Evolutionary conservation across 192 early-diverging fungal genomes (phyloP).

Genomic region (Coemansia sp.): DNA sequence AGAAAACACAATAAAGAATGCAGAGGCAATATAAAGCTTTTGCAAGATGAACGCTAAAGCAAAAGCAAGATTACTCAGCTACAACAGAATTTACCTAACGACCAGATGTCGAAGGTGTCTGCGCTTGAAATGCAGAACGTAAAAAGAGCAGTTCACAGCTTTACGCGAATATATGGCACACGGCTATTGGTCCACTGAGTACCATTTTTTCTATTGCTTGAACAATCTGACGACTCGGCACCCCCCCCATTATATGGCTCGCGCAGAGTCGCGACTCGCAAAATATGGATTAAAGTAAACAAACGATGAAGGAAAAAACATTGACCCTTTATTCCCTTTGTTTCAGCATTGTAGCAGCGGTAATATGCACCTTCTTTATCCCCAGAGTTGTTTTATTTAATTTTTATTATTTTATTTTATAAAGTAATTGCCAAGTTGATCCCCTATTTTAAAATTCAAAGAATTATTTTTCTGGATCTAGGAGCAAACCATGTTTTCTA

Average conservation of each 20-base stretch:
- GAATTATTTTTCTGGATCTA: not conserved
- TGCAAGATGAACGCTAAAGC: too few relatives aligned
- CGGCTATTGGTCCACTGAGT: conserved; percentile 9
- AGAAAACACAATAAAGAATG: not conserved
- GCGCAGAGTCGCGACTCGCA: not conserved
- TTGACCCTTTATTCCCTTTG: conserved; percentile 12
- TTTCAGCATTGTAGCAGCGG: not conserved
- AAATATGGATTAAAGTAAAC: not conserved
- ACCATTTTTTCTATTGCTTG: too few relatives aligned
- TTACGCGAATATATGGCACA: conserved; percentile 3
- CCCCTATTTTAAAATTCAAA: not conserved
- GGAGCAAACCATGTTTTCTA: conserved; percentile 4
- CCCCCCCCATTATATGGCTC: too few relatives aligned
- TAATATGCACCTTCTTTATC: not conserved
- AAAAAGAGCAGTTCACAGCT: too few relatives aligned
- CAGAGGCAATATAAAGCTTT: too few relatives aligned
- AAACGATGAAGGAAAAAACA: not conserved
- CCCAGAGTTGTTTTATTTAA: not conserved
- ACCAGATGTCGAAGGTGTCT: not conserved
- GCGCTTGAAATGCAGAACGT: not conserved
- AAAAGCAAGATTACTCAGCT: not conserved
- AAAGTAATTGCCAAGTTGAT: too few relatives aligned
- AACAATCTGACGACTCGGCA: too few relatives aligned
- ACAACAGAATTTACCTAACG: not conserved
- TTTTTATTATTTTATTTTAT: not conserved